Evolutionary conservation across 176 grass and related monocot genomes (phyloP).

Genomic region (Cocos nucifera): DNA sequence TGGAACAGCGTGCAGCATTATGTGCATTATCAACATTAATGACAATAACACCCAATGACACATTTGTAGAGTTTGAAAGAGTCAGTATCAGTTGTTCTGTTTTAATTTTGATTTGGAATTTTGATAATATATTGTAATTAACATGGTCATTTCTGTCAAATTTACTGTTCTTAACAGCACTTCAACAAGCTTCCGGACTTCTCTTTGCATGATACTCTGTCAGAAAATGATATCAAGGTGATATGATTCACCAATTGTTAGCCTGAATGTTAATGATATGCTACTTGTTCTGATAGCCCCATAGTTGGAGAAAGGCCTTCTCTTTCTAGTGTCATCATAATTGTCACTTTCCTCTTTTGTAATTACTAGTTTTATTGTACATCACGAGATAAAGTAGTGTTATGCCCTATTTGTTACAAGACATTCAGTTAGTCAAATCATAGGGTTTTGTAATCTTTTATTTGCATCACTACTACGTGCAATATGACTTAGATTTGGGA

Average conservation of each 20-base stretch:
- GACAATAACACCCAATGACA: constrained; percentile 71
- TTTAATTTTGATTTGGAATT: constrained; percentile 18
- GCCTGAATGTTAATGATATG: too few relatives aligned
- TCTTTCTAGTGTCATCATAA: too few relatives aligned
- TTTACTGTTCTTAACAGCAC: constrained; percentile 42
- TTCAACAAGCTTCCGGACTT: constrained; percentile 62
- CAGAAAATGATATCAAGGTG: constrained; percentile 81
- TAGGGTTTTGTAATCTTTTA: too few relatives aligned
- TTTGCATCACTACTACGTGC: too few relatives aligned
- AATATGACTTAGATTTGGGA: too few relatives aligned
- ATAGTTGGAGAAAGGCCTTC: too few relatives aligned
- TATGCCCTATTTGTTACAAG: too few relatives aligned
- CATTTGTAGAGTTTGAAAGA: constrained; percentile 90
- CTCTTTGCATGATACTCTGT: constrained; percentile 63
- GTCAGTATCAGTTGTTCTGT: constrained; percentile 30
- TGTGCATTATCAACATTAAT: constrained; percentile 74
- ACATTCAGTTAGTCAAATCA: too few relatives aligned
- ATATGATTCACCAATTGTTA: constrained; percentile 6
- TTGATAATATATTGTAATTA: constrained; percentile 2
- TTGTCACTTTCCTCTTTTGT: too few relatives aligned
- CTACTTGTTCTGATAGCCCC: too few relatives aligned
- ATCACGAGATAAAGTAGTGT: too few relatives aligned
- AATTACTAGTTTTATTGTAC: too few relatives aligned
- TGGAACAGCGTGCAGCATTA: constrained; percentile 47
- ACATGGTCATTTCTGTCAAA: constrained; percentile 16